Evolutionary conservation across 768 basidiomycete species (phyloP), one percentile per base, ranked within the genome.

Genomic region (Solioccasus polychromus): DNA sequence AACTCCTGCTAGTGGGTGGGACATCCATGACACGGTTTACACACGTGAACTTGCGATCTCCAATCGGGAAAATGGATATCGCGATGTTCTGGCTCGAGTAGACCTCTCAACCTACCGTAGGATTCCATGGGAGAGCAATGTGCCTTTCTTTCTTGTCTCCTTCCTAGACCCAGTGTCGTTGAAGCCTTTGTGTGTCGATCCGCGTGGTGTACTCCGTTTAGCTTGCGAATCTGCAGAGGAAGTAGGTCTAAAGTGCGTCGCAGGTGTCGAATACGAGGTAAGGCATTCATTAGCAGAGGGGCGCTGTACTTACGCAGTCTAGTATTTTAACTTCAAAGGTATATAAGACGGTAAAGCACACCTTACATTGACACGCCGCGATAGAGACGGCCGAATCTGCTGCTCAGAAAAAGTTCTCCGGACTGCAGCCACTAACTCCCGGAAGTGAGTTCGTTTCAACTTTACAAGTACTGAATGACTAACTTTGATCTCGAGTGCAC

Each of bases 261-360:
- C 90, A n/a, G 94, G 92, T 8, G 79, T 88, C 8, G 95, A 99
- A 69, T 98, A 90, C 55, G 96, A 99, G 77, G 92, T 88, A 59
- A 42, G 64, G 12, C 29, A 45, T 35, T 23, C 19, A 10, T 47
- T 22, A n/a, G 12, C 18, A 12, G 28, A 24, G 17, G 14, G 18
- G 10, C 18, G 25, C 25, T 47, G 12, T 41, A 49, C 51, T 57
- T 31, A 53, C 19, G 2, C 28, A 39, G 17, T 14, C 8, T 46
- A 92, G 88, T 92, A 89, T 60, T 92, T 91, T 63, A 89, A 92
- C 68, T 92, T 92, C 67, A 85, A 88, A 80, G 90, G 90, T 85
- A 57, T n/a, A 29, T 17, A 11, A 26, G 31, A 36, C 3, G 29
- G 22, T 12, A 40, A 34, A 39, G 3, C 2, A 15, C 17, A 14